Base-by-base conservation (phyloP, 495 filamentous ascomycete genomes). In the Penicillium odoratum region DNA sequence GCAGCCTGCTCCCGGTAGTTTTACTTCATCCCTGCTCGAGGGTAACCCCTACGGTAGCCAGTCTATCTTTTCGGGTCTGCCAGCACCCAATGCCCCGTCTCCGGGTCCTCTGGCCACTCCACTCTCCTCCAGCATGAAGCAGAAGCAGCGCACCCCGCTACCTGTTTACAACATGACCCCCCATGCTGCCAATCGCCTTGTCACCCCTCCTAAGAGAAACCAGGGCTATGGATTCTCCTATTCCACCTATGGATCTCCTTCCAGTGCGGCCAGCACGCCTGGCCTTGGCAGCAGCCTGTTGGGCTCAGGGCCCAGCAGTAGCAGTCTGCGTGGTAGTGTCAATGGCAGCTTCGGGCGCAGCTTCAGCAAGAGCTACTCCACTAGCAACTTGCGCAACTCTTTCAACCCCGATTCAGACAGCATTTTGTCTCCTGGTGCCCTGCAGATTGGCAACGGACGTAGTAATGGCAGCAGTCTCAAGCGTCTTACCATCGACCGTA, bases 141-240 rank as follows among this genome's bases (percentile, higher is more conserved):
- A 84, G 48, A 90, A 88, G 72, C 87, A 89, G 69, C 86, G 84
- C 57, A 85, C 81, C 56, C 87, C 91, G 6, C 69, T 96, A 54
- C 94, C 95, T 7, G 84, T 92, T 62, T 93, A 95, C 74, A 94
- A 91, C 70, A 84, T 97, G 59, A 94, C 89, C 26, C 91, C 92
- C 1, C 84, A 82, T 33, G 88, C 90, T 43, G 83, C 90, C 48
- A 86, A 88, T 34, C 85, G 90, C 28, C 82, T 92, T 25, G 78
- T 87, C 28, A 97, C 93, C 3, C 94, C 94, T 4, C 88, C 90
- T 54, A 91, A 88, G 67, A 78, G 81, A 51, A 48, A 16, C 28
- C 81, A 82, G 48, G 89, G 89, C 3, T 97, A 87, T 69, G 92
- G 92, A 7, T 95, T 96, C 72, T 89, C 87, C 7, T 96, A 95